phyloP scores from a whole-genome alignment of 768 basidiomycete genomes.

The Tulasnella calospora region DNA sequence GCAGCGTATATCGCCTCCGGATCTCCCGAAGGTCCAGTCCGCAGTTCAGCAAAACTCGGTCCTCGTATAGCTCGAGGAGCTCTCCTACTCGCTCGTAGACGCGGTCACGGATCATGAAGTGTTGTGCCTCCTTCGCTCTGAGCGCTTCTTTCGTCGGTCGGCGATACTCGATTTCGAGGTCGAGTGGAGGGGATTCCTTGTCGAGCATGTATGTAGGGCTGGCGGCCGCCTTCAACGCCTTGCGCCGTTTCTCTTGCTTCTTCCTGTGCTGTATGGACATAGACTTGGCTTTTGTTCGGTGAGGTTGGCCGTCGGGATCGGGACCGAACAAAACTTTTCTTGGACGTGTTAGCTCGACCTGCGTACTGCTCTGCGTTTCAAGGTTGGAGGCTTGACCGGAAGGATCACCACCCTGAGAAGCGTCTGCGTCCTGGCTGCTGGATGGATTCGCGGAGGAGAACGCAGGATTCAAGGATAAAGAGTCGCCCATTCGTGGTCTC shows the following conservation, averaged over 20 bases:
- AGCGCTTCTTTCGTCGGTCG: not conserved
- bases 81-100: not conserved
- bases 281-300: not conserved
- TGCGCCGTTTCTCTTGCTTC: not conserved
- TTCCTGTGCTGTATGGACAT: not conserved
- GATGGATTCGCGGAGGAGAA: not conserved
- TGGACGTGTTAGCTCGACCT: not conserved
- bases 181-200: not conserved
- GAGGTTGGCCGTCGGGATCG: not conserved
- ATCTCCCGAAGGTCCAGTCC: not conserved
- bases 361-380: not conserved
- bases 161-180: not conserved
- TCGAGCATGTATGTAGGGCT: not conserved
- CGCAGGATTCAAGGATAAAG: not conserved
- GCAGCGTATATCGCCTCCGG: not conserved
- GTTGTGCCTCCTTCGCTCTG: not conserved
- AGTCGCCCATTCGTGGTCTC: not conserved
- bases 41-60: not conserved
- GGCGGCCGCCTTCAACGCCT: not conserved
- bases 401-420: not conserved
- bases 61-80: not conserved
- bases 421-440: not conserved
- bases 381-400: not conserved
- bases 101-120: not conserved
- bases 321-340: not conserved